Evolutionary conservation across 306 rosid genomes (phyloP), one percentile per base, ranked within the genome.

Genomic region (Ormosia semicastrata): DNA sequence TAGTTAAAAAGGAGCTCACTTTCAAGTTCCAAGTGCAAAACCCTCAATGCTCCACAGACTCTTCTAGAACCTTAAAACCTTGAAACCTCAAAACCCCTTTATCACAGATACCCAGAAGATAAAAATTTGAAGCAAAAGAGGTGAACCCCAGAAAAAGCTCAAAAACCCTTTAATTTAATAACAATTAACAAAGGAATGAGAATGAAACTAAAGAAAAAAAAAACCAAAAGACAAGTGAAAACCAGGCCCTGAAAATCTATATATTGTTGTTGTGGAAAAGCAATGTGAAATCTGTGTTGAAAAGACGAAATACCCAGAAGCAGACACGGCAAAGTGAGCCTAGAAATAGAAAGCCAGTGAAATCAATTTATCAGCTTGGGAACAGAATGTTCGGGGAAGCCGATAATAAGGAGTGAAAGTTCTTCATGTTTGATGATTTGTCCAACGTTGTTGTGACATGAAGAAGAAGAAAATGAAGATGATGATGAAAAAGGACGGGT

Each of bases 251-350:
- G 78, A 58, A 30, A 59, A 66, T 71, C 7, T 9, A 43, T 69
- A 47, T 46, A n/a, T 24, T 36, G 43, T 50, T 9, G 24, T 24
- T 24, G 14, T 58, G 62, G 60, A 50, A 49, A 49, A 59, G 13
- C 78, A 81, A 88, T 75, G 44, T 53, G 78, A 72, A 75, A 77
- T 86, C 85, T 66, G 80, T 81, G 78, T 74, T 76, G 78, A 52
- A 66, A 66, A 40, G 66, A 68, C n/a, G 30, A 72, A 81, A 54
- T 37, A 65, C 8, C 76, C 67, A 34, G 75, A 67, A 84, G 17
- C 82, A 41, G 33, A 88, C 80, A 75, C 58, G 8, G 71, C 41
- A 40, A 54, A 57, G 18, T 36, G 52, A 54, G 71, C 43, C 65
- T 66, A 46, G 24, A 24, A 24, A 24, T 24, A 24, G 50, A 70